Conservation (phyloP, 352 stramenopile species). For the Saprolegnia diclina region DNA sequence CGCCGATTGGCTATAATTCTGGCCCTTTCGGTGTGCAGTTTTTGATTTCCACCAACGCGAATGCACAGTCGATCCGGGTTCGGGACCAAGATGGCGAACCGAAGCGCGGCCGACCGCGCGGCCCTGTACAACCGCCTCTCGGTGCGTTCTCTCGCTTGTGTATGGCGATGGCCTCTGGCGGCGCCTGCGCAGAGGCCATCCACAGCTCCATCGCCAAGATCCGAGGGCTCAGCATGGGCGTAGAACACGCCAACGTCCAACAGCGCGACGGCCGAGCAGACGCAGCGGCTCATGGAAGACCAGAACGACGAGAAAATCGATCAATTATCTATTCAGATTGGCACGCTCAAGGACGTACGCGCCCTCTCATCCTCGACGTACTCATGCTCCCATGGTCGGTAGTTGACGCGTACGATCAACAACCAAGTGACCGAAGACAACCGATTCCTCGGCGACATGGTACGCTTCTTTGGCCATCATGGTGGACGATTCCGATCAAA, state of each 20-base stretch:
- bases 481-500: neutral
- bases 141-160: neutral
- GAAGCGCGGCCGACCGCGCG: slow-evolving; percentile 20
- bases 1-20: slow-evolving; percentile 22
- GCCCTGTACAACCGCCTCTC: slow-evolving; percentile 20
- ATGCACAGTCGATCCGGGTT: slow-evolving; percentile 27
- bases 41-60: slow-evolving; percentile 1
- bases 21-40: neutral
- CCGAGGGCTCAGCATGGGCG: neutral
- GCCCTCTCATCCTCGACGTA: neutral
- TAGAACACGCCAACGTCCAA: slow-evolving; percentile 14
- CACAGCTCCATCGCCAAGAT: too few species aligned
- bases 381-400: slow-evolving; percentile 13
- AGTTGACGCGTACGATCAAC: slow-evolving; percentile 78
- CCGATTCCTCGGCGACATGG: slow-evolving; percentile 74
- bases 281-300: slow-evolving; percentile 70
- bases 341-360: slow-evolving; percentile 72
- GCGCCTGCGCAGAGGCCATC: too few species aligned
- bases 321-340: slow-evolving; percentile 82
- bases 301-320: slow-evolving; percentile 87
- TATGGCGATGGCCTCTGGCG: neutral
- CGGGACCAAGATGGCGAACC: slow-evolving; percentile 16
- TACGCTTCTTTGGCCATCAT: slow-evolving; percentile 29
- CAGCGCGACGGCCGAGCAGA: slow-evolving; percentile 56
- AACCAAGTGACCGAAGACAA: slow-evolving; percentile 77